Evolutionary conservation across 805 yeast species (phyloP), one percentile per base, ranked within the genome.

Genomic region (Candida gorgasii): DNA sequence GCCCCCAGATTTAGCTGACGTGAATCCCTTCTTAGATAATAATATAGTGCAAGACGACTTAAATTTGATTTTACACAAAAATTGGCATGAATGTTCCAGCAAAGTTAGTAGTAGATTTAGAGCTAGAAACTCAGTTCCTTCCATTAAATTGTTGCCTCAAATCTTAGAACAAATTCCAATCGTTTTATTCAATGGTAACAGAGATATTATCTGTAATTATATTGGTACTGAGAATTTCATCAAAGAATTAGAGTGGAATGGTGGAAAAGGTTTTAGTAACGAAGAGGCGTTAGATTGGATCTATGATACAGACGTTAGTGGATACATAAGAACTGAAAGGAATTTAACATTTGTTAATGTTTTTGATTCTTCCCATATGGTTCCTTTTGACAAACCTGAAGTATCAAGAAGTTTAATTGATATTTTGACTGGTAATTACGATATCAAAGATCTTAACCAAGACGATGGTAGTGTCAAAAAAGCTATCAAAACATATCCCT

Each of bases 341-440:
- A 87, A 88, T 55, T 68, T 92, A 54, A 84, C 96, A 0, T 85
- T 84, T 58, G 80, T 86, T 23, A 79, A 80, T 44, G 79, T 92
- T 1, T 78, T 65, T 58, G 79, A 87, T 52, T 80, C 96, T 0
- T 84, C 96, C 3, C 98, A 93, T 58, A 92, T 93, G 98, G 93
- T 89, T 18, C 96, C 98, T 1, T 83, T 78, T 50, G 97, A 90
- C 59, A 65, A 78, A 40, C 86, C 93, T 1, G 79, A 73, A 35
- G 73, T 77, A 19, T 77, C 90, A 6, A 72, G 89, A 50, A 88
- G 89, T 13, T 63, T 90, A 46, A 65, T 89, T 30, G 89, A 88
- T 54, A 46, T 78, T 16, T 53, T 72, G 19, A 51, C 63, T 1
- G 61, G 62, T 0, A 66, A 69, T 42, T 61, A 45, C 36, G 62